These are phyloP conservation scores for Amylostereum chailletii DNA, from an alignment of 1,284 basidiomycete genomes.

Conservation along the genomic window DNA sequence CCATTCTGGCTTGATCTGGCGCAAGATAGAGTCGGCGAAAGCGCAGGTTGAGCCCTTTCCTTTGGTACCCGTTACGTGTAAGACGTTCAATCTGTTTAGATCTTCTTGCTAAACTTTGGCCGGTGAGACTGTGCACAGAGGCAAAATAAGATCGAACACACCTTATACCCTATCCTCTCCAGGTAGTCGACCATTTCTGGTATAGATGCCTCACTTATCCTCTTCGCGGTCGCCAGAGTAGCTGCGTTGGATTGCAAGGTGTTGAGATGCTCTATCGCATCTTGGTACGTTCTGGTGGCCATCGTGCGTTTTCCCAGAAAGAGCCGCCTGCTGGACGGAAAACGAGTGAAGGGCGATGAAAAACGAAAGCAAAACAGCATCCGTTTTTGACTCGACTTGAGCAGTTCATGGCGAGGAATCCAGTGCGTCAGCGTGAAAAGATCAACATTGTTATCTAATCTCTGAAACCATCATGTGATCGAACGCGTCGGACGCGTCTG, in stretches of 20 bases:
- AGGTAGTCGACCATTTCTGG: conserved; percentile 91
- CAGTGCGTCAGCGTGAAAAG: no score
- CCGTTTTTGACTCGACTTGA: not conserved
- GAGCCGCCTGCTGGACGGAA: not conserved
- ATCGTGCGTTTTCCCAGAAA: conserved; percentile 15
- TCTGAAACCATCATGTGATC: no score
- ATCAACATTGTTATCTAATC: no score
- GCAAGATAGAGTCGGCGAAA: conserved; percentile 75
- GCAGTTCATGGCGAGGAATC: no score
- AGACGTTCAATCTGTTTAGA: conserved; percentile 84
- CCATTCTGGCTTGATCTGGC: conserved; percentile 54
- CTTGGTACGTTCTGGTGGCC: conserved; percentile 58
- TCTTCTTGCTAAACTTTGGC: conserved; percentile 52
- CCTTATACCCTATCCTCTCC: conserved; percentile 79
- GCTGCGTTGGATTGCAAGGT: conserved; percentile 92
- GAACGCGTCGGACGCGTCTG: no score
- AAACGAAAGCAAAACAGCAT: conserved; percentile 1
- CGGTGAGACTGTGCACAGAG: conserved; percentile 7
- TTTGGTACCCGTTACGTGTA: conserved; percentile 98
- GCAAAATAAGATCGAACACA: conserved; percentile 26
- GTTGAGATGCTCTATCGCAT: conserved; percentile 86
- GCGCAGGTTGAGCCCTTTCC: conserved; percentile 98
- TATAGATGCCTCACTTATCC: conserved; percentile 66
- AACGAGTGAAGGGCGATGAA: not conserved
- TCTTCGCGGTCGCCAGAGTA: conserved; percentile 69